Conservation (phyloP, 1,139 yeast genomes). For the Kodamaea alishanica region DNA sequence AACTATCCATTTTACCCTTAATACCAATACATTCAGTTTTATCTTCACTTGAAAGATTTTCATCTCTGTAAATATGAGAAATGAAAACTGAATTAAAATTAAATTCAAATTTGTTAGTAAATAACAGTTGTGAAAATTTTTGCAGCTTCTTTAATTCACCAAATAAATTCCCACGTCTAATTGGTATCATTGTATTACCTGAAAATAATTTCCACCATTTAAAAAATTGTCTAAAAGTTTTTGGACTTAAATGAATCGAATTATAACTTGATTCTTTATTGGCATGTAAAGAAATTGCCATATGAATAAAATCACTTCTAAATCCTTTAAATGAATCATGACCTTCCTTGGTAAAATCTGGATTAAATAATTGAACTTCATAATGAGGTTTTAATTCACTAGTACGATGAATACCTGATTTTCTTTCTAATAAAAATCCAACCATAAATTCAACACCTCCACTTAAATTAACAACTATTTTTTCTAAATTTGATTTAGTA, state of each 20-base stretch:
- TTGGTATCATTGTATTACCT: constrained; percentile 41
- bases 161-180: constrained; percentile 38
- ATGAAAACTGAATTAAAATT: constrained; percentile 38
- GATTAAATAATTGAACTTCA: constrained; percentile 60
- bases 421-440: constrained; percentile 58
- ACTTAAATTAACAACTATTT: constrained; percentile 51
- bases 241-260: constrained; percentile 42
- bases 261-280: constrained; percentile 37
- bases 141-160: constrained; percentile 33
- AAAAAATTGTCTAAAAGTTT: constrained; percentile 38
- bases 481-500: constrained; percentile 32
- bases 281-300: constrained; percentile 70
- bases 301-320: constrained; percentile 73
- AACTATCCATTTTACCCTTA: constrained; percentile 38
- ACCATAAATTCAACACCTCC: constrained; percentile 60
- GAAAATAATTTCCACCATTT: constrained; percentile 46
- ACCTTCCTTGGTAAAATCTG: constrained; percentile 47
- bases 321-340: constrained; percentile 80
- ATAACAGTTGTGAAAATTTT: constrained; percentile 43
- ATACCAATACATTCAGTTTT: constrained; percentile 41
- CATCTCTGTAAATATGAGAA: constrained; percentile 36
- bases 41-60: constrained; percentile 11
- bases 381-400: constrained; percentile 66
- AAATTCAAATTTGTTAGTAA: constrained; percentile 40
- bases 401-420: constrained; percentile 32